Percentiles rank a stretch among this genome's conserved stretches.
These are phyloP conservation scores for Colletotrichum navitas DNA, from an alignment of 2,329 filamentous ascomycete genomes.

Conservation along the genomic window DNA sequence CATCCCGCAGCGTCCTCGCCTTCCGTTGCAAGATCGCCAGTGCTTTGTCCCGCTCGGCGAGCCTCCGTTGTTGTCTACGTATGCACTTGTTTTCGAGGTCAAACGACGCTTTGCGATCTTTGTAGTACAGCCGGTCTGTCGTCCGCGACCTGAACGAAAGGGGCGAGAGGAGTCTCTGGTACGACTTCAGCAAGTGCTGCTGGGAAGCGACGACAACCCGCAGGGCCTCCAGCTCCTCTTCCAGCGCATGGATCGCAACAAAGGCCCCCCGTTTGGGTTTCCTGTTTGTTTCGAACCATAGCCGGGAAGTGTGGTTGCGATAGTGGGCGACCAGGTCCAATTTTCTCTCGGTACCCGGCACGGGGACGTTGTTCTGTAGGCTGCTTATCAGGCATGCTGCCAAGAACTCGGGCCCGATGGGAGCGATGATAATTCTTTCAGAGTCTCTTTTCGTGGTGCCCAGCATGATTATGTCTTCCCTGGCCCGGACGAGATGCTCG, in stretches of 20 bases:
- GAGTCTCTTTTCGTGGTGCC: constrained; percentile 33
- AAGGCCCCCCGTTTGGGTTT: constrained; percentile 42
- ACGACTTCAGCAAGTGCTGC: constrained; percentile 9
- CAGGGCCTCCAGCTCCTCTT: constrained; percentile 44
- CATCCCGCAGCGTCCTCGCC: constrained; percentile 38
- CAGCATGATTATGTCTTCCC: constrained; percentile 43
- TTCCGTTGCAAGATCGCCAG: constrained; percentile 23
- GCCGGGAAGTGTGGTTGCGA: constrained; percentile 7
- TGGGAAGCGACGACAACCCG: constrained; percentile 30
- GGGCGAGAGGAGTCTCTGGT: constrained; percentile 10
- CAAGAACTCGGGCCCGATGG: constrained; percentile 40
- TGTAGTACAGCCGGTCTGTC: constrained; percentile 15
- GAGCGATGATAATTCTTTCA: constrained; percentile 21
- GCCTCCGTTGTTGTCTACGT: background rate
- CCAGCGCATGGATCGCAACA: constrained; percentile 41
- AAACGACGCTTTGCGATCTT: constrained; percentile 23
- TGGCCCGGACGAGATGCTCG: constrained; percentile 37
- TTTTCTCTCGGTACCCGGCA: background rate
- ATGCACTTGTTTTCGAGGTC: constrained; percentile 15
- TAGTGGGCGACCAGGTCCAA: constrained; percentile 38
- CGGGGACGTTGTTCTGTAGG: constrained; percentile 26
- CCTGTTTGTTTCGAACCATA: constrained; percentile 36
- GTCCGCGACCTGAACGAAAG: constrained; percentile 6
- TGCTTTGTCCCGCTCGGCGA: constrained; percentile 2
- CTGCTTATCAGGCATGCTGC: constrained; percentile 14